These are phyloP conservation scores for Pseudogymnoascus verrucosus DNA, from an alignment of 2,329 filamentous ascomycete species.

Conservation along the genomic window DNA sequence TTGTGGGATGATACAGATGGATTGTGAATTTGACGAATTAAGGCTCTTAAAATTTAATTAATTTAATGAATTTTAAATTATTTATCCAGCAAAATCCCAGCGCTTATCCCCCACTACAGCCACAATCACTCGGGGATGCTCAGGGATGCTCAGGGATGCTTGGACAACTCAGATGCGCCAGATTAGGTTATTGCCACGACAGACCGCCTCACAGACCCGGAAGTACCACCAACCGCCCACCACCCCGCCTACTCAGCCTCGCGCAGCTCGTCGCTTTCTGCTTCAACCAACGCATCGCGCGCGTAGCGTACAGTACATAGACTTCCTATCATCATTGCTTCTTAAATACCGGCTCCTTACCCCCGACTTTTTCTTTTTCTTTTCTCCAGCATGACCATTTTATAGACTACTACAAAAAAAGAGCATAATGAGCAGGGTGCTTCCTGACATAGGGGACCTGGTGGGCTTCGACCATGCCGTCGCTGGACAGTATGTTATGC, in stretches of 20 bases:
- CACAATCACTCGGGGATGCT: not conserved
- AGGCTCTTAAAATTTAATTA: not conserved
- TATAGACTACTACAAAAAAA: slow-evolving; percentile 22
- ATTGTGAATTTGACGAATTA: not conserved
- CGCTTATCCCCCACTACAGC: slow-evolving; percentile 5
- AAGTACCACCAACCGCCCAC: not conserved
- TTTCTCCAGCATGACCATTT: slow-evolving; percentile 26
- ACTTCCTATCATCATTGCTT: not conserved
- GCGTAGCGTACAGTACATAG: slow-evolving; percentile 9
- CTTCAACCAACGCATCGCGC: not conserved
- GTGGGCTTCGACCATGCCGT: slow-evolving; percentile 67
- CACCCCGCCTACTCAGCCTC: slow-evolving; percentile 10
- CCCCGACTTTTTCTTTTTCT: slow-evolving; percentile 8
- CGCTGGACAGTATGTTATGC: slow-evolving; percentile 67
- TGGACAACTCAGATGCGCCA: not conserved
- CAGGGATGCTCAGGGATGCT: too few species aligned
- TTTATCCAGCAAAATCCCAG: not conserved
- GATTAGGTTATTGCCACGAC: not conserved
- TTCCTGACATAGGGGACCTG: slow-evolving; percentile 54
- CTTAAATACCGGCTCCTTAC: not conserved
- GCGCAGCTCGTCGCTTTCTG: not conserved
- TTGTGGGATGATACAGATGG: not conserved
- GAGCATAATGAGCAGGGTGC: slow-evolving; percentile 32
- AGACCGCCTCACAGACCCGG: not conserved
- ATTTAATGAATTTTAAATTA: not conserved